These are phyloP conservation scores for Pythium sp. DNA, from an alignment of 352 stramenopile genomes.

Conservation along the genomic window DNA sequence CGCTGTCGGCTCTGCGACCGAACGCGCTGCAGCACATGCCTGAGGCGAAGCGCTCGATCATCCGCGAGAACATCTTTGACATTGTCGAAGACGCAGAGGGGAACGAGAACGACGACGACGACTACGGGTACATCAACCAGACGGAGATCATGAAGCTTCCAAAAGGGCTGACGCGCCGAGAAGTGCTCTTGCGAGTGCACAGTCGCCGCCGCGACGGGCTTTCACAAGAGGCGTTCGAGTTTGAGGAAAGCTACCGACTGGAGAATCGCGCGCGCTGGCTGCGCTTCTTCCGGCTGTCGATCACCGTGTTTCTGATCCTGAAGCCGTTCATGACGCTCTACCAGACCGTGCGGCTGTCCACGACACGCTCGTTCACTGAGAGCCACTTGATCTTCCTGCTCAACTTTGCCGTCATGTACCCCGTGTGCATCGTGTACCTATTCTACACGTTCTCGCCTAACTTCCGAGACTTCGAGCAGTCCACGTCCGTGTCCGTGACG, in stretches of 20 bases:
- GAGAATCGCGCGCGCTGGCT: constrained; percentile 70
- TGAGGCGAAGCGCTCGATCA: constrained; percentile 35
- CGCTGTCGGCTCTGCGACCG: constrained; percentile 32
- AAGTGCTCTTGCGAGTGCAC: constrained; percentile 66
- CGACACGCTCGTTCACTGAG: constrained; percentile 43
- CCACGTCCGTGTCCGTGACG: constrained; percentile 47
- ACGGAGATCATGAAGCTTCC: constrained; percentile 79
- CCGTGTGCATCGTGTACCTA: constrained; percentile 50
- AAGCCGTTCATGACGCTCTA: constrained; percentile 83
- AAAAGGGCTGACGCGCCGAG: constrained; percentile 60
- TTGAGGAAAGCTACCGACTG: constrained; percentile 71
- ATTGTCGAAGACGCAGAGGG: constrained; percentile 68
- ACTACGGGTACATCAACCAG: constrained; percentile 22
- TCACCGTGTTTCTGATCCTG: constrained; percentile 58
- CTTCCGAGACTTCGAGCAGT: constrained; percentile 65
- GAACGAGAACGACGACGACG: constrained; percentile 26
- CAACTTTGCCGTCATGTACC: constrained; percentile 82
- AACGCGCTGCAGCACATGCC: constrained; percentile 34
- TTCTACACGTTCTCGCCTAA: constrained; percentile 66
- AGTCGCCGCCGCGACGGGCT: constrained; percentile 24
- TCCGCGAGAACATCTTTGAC: constrained; percentile 75
- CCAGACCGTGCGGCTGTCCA: constrained; percentile 48
- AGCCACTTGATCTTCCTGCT: constrained; percentile 70
- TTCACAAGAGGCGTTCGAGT: constrained; percentile 54
- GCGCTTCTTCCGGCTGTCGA: constrained; percentile 63